Conservation (phyloP, 768 basidiomycete species). For the Panaeolus cyanescens region DNA sequence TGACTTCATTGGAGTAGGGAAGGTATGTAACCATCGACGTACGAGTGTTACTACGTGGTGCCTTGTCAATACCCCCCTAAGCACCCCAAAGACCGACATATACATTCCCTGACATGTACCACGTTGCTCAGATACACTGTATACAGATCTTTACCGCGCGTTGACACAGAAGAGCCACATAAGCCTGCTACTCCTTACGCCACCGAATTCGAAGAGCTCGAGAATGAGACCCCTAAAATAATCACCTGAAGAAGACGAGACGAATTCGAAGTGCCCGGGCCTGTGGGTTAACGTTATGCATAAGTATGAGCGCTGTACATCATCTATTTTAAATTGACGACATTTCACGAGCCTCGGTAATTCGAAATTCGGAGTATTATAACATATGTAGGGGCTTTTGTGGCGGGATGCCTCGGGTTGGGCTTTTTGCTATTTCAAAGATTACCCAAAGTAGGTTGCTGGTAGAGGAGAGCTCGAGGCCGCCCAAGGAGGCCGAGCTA, state of each 20-base stretch:
- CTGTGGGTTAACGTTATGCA: not conserved
- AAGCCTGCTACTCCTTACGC: not conserved
- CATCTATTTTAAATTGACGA: not conserved
- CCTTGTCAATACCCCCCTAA: too few relatives aligned
- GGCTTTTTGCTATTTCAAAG: too few relatives aligned
- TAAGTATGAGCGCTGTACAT: not conserved
- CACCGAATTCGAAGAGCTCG: not conserved
- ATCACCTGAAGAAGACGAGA: not conserved
- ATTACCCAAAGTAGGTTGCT: too few relatives aligned
- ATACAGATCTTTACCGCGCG: not conserved
- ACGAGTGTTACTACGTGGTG: too few relatives aligned
- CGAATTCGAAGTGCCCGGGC: not conserved
- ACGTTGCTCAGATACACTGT: not conserved
- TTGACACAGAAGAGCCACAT: not conserved
- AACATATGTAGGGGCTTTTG: too few relatives aligned
- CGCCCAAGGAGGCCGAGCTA: too few relatives aligned
- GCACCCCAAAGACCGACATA: not conserved
- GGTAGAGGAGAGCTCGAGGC: too few relatives aligned
- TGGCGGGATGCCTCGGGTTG: too few relatives aligned
- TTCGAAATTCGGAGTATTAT: too few relatives aligned
- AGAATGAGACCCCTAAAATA: not conserved
- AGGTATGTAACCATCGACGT: too few relatives aligned
- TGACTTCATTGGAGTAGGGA: not conserved
- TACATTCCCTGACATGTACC: not conserved
- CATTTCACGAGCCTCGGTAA: too few relatives aligned